phyloP scores from a whole-genome alignment of 2,329 filamentous ascomycete species.

The Ascochyta clinopodiicola region DNA sequence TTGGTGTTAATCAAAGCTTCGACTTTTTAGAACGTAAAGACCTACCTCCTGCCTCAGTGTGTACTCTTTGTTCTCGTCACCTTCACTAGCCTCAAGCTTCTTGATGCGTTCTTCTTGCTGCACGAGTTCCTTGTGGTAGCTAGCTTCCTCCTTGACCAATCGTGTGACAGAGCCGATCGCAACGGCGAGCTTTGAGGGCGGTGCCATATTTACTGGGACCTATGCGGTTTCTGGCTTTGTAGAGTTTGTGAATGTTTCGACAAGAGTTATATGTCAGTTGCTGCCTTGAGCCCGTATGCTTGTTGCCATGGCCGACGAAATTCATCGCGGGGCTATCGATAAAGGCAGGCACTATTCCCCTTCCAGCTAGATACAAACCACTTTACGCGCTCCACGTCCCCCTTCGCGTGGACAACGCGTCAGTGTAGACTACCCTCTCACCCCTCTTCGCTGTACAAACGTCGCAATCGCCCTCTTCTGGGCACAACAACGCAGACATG shows the following conservation, averaged over 20 bases:
- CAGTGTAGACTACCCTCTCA: slow-evolving; percentile 24
- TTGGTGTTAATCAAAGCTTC: background rate
- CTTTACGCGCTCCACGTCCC: slow-evolving; percentile 31
- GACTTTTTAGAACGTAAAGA: no score
- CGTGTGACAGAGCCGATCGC: slow-evolving; percentile 80
- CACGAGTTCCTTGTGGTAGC: slow-evolving; percentile 85
- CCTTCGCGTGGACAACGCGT: slow-evolving; percentile 37
- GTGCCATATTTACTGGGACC: slow-evolving; percentile 64
- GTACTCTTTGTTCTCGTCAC: slow-evolving; percentile 78
- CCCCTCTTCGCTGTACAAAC: slow-evolving; percentile 10
- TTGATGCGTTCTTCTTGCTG: slow-evolving; percentile 75
- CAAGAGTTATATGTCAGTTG: background rate
- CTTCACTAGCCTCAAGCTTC: slow-evolving; percentile 67
- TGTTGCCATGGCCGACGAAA: slow-evolving; percentile 25
- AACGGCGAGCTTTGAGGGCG: slow-evolving; percentile 78
- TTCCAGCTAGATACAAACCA: slow-evolving; percentile 14
- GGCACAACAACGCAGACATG: slow-evolving; percentile 52
- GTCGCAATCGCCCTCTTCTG: slow-evolving; percentile 5
- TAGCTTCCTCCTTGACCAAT: slow-evolving; percentile 88
- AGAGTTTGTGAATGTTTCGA: background rate
- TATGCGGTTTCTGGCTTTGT: background rate
- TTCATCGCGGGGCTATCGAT: slow-evolving; percentile 21
- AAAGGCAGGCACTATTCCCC: slow-evolving; percentile 4
- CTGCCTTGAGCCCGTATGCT: slow-evolving; percentile 17
- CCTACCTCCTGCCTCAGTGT: slow-evolving; percentile 84